Evolutionary conservation across 495 filamentous ascomycete genomes (phyloP).

Genomic region (Lasiosphaeriaceae sp.): DNA sequence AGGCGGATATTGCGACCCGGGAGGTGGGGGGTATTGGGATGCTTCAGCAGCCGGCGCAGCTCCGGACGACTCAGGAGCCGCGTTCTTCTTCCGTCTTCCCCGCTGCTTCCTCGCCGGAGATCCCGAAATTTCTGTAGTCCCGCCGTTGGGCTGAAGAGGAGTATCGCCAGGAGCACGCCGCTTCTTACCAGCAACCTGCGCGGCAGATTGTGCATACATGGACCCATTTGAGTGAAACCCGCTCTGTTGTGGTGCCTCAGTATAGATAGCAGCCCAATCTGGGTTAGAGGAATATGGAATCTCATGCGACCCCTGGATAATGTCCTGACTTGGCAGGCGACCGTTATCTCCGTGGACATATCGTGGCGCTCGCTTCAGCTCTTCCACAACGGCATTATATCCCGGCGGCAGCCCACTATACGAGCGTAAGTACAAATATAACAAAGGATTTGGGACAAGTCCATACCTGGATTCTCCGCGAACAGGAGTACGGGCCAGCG

Average conservation of each 20-base stretch:
- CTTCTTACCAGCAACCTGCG: constrained; percentile 15
- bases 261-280: constrained; percentile 1
- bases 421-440: not conserved
- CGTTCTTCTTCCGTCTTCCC: constrained; percentile 16
- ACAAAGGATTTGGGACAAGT: not conserved
- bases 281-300: not conserved
- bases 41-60: not conserved
- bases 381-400: not conserved
- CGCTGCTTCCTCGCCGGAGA: constrained; percentile 19
- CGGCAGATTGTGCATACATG: constrained; percentile 23
- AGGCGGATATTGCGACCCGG: constrained; percentile 21
- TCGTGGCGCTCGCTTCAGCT: not conserved
- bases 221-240: constrained; percentile 12
- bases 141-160: not conserved
- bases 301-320: not conserved
- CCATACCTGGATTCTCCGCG: constrained; percentile 9
- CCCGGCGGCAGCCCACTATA: not conserved
- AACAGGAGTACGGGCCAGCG: constrained; percentile 2
- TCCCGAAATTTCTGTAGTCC: not conserved
- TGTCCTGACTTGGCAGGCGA: constrained; percentile 2
- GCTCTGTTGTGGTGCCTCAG: not conserved
- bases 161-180: constrained; percentile 6
- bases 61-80: not conserved
- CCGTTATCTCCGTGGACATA: not conserved
- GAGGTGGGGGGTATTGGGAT: not conserved